These are phyloP conservation scores for Vigna radiata DNA, from an alignment of 306 rosid genomes.

Conservation along the genomic window DNA sequence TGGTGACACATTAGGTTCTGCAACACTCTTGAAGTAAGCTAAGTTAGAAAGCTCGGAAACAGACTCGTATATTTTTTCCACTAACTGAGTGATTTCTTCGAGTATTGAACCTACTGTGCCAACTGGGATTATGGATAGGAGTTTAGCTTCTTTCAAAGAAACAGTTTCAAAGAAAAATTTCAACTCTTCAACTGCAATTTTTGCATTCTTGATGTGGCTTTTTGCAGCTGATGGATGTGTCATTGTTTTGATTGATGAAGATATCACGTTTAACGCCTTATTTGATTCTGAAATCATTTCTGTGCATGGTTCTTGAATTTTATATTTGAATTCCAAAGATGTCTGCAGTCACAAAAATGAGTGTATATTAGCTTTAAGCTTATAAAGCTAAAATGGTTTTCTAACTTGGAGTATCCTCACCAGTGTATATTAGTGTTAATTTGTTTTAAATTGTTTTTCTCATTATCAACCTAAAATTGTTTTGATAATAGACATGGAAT, in stretches of 20 bases:
- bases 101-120: conserved; percentile 68
- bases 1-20: conserved; percentile 51
- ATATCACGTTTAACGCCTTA: conserved; percentile 66
- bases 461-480: not conserved
- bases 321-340: conserved; percentile 53
- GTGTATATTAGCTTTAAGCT: not conserved
- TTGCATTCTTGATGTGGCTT: conserved; percentile 59
- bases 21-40: conserved; percentile 64
- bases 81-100: conserved; percentile 66
- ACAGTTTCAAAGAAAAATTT: conserved; percentile 54
- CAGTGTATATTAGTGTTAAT: not conserved
- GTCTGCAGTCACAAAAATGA: conserved; percentile 45
- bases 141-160: conserved; percentile 49
- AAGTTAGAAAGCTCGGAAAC: conserved; percentile 71
- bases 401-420: not conserved
- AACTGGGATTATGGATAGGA: conserved; percentile 62
- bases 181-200: conserved; percentile 63
- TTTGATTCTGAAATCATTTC: conserved; percentile 67
- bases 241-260: conserved; percentile 68
- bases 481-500: not conserved
- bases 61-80: conserved; percentile 64
- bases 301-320: conserved; percentile 63
- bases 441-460: not conserved
- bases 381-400: not conserved
- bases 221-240: conserved; percentile 54